Conservation (phyloP, 371 early-diverging fungal genomes). For the Lichtheimia ornata region DNA sequence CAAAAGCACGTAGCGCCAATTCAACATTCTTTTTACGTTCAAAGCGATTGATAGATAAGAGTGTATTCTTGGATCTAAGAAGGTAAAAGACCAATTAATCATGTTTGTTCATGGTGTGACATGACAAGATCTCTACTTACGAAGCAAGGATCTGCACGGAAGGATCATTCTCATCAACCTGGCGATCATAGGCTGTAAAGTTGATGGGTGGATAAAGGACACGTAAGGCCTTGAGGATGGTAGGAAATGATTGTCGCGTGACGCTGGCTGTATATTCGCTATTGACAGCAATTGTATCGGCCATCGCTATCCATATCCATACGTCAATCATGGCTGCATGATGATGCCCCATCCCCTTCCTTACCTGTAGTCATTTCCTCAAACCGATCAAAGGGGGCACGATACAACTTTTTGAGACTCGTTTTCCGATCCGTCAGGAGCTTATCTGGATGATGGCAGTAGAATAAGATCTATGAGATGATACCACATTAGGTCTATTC, state of each 20-base stretch:
- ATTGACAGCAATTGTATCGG: conserved; percentile 90
- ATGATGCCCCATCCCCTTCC: neutral
- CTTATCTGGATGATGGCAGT: conserved; percentile 97
- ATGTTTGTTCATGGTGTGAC: neutral
- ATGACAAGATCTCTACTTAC: conserved; percentile 24
- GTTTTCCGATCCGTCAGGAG: conserved; percentile 71
- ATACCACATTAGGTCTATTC: conserved; percentile 2
- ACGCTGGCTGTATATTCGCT: conserved; percentile 86
- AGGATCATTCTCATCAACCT: conserved; percentile 56
- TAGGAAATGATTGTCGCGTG: conserved; percentile 72
- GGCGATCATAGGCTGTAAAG: conserved; percentile 66
- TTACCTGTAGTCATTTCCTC: conserved; percentile 87
- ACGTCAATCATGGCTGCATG: neutral
- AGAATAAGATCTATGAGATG: conserved; percentile 75
- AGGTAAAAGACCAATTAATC: neutral
- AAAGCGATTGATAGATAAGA: conserved; percentile 90
- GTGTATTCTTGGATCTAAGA: conserved; percentile 36
- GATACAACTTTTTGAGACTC: conserved; percentile 71
- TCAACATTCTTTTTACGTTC: conserved; percentile 93
- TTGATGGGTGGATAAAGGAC: conserved; percentile 90
- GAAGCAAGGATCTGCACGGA: conserved; percentile 56
- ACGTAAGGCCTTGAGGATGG: conserved; percentile 57
- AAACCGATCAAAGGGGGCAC: conserved; percentile 78
- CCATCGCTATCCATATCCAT: conserved; percentile 19
- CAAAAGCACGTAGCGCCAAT: conserved; percentile 82